A percentile compares a stretch with the other conserved stretches of the same genome.
These are phyloP conservation scores for Gossypium gossypioides DNA, from an alignment of 441 rosid genomes.

Conservation along the genomic window DNA sequence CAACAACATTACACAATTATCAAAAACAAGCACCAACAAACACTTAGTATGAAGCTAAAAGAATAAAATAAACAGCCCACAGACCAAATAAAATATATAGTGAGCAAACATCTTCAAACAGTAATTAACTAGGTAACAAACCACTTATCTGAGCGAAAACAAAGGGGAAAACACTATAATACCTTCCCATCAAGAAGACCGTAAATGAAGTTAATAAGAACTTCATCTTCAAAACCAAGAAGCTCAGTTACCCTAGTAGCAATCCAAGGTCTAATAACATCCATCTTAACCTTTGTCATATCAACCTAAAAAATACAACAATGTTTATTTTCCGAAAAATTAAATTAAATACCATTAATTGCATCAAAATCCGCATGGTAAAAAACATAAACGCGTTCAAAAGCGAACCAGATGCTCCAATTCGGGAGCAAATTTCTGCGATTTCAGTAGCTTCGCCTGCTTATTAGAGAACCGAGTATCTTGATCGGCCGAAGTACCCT, in stretches of 20 bases:
- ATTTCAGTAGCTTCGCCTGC: conserved; percentile 85
- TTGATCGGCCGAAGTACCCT: conserved; percentile 98
- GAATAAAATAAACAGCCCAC: not conserved
- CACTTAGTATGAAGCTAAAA: not conserved
- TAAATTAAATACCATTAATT: not conserved
- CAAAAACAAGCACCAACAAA: not conserved
- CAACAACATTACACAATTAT: not conserved
- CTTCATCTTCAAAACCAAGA: conserved; percentile 96
- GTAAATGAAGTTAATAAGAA: conserved; percentile 84
- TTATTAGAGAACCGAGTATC: conserved; percentile 97
- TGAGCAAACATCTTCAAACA: not conserved
- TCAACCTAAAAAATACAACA: conserved; percentile 49
- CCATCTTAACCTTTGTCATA: conserved; percentile 83
- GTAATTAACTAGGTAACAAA: not conserved
- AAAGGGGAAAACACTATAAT: not conserved
- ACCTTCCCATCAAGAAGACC: conserved; percentile 58
- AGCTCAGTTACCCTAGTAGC: conserved; percentile 86
- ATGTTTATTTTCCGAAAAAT: not conserved
- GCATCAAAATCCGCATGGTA: not conserved
- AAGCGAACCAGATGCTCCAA: conserved; percentile 73
- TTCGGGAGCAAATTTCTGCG: conserved; percentile 86
- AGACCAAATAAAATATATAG: not conserved
- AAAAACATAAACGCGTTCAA: not conserved
- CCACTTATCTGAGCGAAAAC: not conserved
- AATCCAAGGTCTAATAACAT: conserved; percentile 91